These are phyloP conservation scores for Pichia cactophila DNA, from an alignment of 1,139 yeast genomes.

Conservation along the genomic window DNA sequence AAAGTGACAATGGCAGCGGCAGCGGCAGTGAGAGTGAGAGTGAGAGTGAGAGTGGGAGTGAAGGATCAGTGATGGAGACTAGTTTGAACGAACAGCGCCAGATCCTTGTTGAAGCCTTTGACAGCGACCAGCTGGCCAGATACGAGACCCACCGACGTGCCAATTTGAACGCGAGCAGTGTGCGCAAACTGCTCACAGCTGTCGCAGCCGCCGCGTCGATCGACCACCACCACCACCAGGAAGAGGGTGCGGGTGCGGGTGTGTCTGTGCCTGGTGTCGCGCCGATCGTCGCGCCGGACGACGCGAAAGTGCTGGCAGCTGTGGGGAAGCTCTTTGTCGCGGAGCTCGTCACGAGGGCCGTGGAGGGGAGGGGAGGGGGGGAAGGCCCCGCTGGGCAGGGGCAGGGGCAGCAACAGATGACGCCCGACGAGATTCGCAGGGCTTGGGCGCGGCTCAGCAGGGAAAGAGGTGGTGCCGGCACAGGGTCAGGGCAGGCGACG, in stretches of 20 bases:
- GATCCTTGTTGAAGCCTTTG: constrained; percentile 62
- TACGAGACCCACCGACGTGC: constrained; percentile 86
- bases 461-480: constrained; percentile 39
- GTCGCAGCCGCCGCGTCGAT: constrained; percentile 51
- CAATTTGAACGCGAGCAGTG: constrained; percentile 69
- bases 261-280: constrained; percentile 43
- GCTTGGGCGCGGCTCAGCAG: constrained; percentile 53
- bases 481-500: constrained; percentile 31
- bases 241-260: neutral
- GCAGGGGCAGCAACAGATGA: constrained; percentile 38
- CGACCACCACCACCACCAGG: constrained; percentile 69
- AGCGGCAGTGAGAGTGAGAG: neutral
- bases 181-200: constrained; percentile 73
- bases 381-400: constrained; percentile 27
- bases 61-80: constrained; percentile 10
- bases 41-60: constrained; percentile 12
- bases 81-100: constrained; percentile 30
- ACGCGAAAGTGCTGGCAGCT: constrained; percentile 55
- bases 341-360: constrained; percentile 77
- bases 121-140: constrained; percentile 77
- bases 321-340: constrained; percentile 83
- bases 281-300: constrained; percentile 49
- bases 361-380: constrained; percentile 53
- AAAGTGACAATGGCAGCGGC: neutral
- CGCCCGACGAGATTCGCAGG: constrained; percentile 80